Evolutionary conservation across 352 stramenopile species (phyloP).

Genomic region (Globisporangium iwayamae): DNA sequence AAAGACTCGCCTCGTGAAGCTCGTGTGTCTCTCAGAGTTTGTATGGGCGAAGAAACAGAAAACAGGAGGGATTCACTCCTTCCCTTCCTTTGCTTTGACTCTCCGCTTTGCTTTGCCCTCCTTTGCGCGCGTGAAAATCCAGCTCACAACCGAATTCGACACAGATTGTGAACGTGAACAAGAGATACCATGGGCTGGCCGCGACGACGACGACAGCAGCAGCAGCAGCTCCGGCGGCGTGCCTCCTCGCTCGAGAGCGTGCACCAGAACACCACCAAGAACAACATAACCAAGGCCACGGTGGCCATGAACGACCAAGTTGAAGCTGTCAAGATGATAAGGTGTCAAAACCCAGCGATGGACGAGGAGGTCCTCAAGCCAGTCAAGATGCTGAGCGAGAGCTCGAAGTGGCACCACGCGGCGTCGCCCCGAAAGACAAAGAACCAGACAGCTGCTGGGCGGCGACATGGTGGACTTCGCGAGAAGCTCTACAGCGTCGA

Average conservation of each 20-base stretch:
- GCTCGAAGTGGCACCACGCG: constrained; percentile 2
- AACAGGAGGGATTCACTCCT: background rate
- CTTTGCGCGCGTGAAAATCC: constrained; percentile 3
- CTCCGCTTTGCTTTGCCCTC: background rate
- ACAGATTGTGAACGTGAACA: constrained; percentile 11
- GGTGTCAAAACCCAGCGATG: background rate
- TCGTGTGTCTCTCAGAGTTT: background rate
- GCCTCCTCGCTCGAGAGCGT: background rate
- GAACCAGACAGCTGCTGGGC: background rate
- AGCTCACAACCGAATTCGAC: constrained; percentile 16
- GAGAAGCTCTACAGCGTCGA: constrained; percentile 29
- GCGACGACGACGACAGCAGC: constrained; percentile 18
- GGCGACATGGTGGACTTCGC: constrained; percentile 16
- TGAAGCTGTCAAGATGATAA: background rate
- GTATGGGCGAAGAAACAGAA: background rate
- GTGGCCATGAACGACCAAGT: background rate
- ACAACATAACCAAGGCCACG: background rate
- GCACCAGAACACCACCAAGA: background rate
- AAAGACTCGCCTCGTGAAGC: no score
- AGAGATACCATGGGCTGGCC: constrained; percentile 16
- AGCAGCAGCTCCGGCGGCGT: constrained; percentile 19
- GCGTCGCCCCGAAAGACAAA: constrained; percentile 8
- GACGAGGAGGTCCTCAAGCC: background rate
- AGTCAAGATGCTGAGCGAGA: background rate
- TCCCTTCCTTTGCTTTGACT: background rate